A percentile compares a stretch with the other conserved stretches of the same genome.
phyloP scores from a whole-genome alignment of 2,329 filamentous ascomycete genomes.

The Xenosphaeropsis pyriputrescens region DNA sequence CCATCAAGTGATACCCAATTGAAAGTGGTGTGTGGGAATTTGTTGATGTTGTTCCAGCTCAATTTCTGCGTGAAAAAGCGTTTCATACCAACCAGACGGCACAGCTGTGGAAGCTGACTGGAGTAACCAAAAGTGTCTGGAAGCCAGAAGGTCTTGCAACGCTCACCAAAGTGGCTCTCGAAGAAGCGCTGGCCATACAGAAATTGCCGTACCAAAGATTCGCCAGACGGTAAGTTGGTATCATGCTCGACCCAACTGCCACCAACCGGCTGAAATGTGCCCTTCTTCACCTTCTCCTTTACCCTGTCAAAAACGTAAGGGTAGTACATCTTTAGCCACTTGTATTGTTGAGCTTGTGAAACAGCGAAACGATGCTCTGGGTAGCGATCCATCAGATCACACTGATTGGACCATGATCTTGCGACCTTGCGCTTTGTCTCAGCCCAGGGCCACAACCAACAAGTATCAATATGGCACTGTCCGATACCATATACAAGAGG shows the following conservation, averaged over 20 bases:
- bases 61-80: slow-evolving; percentile 97
- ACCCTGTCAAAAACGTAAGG: slow-evolving; percentile 82
- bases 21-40: slow-evolving; percentile 96
- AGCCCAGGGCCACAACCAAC: slow-evolving; percentile 97
- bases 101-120: slow-evolving; percentile 84
- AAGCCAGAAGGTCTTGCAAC: slow-evolving; percentile 89
- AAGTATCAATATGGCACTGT: slow-evolving; percentile 95
- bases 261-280: slow-evolving; percentile 86
- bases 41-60: slow-evolving; percentile 99
- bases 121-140: slow-evolving; percentile 98
- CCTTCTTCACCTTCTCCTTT: slow-evolving; percentile 78
- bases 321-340: slow-evolving; percentile 88
- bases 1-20: slow-evolving; percentile 96
- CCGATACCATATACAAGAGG: slow-evolving; percentile 80
- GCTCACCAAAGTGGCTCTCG: slow-evolving; percentile 78
- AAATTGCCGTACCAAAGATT: slow-evolving; percentile 88
- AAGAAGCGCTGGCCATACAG: slow-evolving; percentile 93
- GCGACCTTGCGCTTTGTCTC: slow-evolving; percentile 96
- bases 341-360: slow-evolving; percentile 94
- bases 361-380: slow-evolving; percentile 86
- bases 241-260: slow-evolving; percentile 99
- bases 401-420: slow-evolving; percentile 93
- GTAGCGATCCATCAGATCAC: slow-evolving; percentile 87
- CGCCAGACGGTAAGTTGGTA: slow-evolving; percentile 91
- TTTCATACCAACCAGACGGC: slow-evolving; percentile 86